A percentile compares a stretch with the other conserved stretches of the same genome.
These are phyloP conservation scores for Populus trichocarpa DNA, from an alignment of 441 rosid genomes.

Conservation along the genomic window DNA sequence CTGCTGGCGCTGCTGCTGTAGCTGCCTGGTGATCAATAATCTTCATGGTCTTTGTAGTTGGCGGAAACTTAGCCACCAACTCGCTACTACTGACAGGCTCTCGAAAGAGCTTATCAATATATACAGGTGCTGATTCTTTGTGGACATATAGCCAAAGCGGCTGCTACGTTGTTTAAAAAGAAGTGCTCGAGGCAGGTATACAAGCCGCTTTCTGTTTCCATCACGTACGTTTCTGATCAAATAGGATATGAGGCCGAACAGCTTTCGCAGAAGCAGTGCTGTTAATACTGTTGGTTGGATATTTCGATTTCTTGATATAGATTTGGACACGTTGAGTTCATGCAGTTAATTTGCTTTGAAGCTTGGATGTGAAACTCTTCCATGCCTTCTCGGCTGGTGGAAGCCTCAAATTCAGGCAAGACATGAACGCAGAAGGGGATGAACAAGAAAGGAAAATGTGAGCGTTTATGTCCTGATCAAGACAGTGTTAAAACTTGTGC, in stretches of 20 bases:
- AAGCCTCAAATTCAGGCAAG: constrained; percentile 50
- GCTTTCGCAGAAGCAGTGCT: background rate
- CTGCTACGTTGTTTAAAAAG: constrained; percentile 17
- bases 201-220: background rate
- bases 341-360: constrained; percentile 40
- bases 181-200: background rate
- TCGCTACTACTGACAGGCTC: constrained; percentile 14
- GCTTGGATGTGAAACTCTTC: constrained; percentile 58
- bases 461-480: background rate
- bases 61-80: constrained; percentile 8
- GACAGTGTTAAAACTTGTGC: background rate
- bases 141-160: constrained; percentile 17
- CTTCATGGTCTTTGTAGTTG: constrained; percentile 13
- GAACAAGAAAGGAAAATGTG: background rate
- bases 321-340: constrained; percentile 39
- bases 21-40: background rate
- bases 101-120: constrained; percentile 53
- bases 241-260: background rate
- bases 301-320: constrained; percentile 30
- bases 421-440: constrained; percentile 28
- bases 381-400: constrained; percentile 68
- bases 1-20: background rate
- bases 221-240: background rate
- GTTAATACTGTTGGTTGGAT: background rate
- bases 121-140: constrained; percentile 41